A percentile compares a stretch with the other conserved stretches of the same genome.
phyloP scores from a whole-genome alignment of 1,284 basidiomycete species.

The Hemileccinum hortonii region DNA sequence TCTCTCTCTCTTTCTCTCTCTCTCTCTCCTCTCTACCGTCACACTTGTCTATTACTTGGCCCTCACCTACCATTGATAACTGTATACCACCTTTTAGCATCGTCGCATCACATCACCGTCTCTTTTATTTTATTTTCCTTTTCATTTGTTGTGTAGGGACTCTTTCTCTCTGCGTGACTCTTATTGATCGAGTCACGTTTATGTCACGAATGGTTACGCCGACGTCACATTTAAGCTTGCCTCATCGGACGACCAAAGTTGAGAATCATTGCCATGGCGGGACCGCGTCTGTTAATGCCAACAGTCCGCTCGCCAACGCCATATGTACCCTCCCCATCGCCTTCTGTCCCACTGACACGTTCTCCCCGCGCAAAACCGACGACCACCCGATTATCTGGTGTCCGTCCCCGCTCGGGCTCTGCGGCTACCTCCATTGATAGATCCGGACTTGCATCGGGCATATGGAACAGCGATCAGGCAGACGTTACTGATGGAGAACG shows the following conservation, averaged over 20 bases:
- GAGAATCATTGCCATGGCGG: constrained; percentile 18
- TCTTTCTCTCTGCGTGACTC: constrained; percentile 9
- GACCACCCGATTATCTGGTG: constrained; percentile 26
- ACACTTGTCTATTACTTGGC: constrained; percentile 9
- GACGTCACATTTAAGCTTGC: constrained; percentile 11
- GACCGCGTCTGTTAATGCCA: constrained; percentile 29
- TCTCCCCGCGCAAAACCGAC: constrained; percentile 28
- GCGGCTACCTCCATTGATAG: constrained; percentile 22
- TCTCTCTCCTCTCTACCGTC: neutral
- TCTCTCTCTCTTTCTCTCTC: neutral
- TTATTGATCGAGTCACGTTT: constrained; percentile 9
- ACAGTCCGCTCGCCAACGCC: constrained; percentile 29
- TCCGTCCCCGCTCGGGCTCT: constrained; percentile 35
- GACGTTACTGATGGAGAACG: constrained; percentile 26
- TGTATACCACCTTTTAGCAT: constrained; percentile 20
- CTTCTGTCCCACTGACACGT: constrained; percentile 15
- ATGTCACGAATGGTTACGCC: constrained; percentile 11
- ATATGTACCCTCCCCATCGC: constrained; percentile 1
- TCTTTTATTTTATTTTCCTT: constrained; percentile 1
- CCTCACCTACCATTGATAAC: constrained; percentile 8
- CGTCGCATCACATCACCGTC: constrained; percentile 11
- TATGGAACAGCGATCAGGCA: constrained; percentile 14
- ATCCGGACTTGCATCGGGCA: constrained; percentile 6
- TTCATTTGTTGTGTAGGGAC: neutral
- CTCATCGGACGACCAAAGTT: neutral